These are phyloP conservation scores for Aspergillus pseudotamarii DNA, from an alignment of 2,329 filamentous ascomycete genomes.

Conservation along the genomic window DNA sequence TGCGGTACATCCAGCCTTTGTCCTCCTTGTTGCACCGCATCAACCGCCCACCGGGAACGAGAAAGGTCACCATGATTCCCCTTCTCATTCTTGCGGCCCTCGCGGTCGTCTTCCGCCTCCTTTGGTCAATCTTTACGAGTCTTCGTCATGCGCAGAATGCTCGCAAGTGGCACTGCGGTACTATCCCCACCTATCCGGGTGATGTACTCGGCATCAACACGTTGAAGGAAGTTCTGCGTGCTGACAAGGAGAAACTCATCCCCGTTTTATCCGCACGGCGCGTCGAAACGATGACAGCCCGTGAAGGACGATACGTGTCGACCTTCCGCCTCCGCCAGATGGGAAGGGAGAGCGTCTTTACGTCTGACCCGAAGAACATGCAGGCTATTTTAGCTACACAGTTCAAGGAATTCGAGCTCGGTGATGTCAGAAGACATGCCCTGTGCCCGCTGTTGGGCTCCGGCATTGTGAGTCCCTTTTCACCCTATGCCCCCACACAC, in stretches of 20 bases:
- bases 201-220: constrained; percentile 31
- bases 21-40: background rate
- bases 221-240: constrained; percentile 24
- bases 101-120: constrained; percentile 26
- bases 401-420: constrained; percentile 82
- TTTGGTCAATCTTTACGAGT: constrained; percentile 25
- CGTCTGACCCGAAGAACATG: constrained; percentile 62
- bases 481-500: background rate
- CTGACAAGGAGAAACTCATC: constrained; percentile 29
- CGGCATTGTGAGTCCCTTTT: constrained; percentile 47
- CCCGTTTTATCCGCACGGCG: constrained; percentile 26
- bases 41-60: background rate
- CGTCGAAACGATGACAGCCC: constrained; percentile 22
- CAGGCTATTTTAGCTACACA: constrained; percentile 83
- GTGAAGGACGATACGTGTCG: constrained; percentile 28
- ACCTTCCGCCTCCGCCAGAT: constrained; percentile 30
- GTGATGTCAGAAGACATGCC: constrained; percentile 70
- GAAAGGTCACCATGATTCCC: constrained; percentile 18
- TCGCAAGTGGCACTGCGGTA: constrained; percentile 27
- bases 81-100: constrained; percentile 28
- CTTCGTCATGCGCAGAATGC: constrained; percentile 32
- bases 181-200: constrained; percentile 29
- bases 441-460: constrained; percentile 37
- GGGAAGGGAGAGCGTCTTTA: constrained; percentile 29
- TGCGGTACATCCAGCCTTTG: background rate